Conservation (phyloP, 108 stramenopile genomes). For the Fragilaria crotonensis region DNA sequence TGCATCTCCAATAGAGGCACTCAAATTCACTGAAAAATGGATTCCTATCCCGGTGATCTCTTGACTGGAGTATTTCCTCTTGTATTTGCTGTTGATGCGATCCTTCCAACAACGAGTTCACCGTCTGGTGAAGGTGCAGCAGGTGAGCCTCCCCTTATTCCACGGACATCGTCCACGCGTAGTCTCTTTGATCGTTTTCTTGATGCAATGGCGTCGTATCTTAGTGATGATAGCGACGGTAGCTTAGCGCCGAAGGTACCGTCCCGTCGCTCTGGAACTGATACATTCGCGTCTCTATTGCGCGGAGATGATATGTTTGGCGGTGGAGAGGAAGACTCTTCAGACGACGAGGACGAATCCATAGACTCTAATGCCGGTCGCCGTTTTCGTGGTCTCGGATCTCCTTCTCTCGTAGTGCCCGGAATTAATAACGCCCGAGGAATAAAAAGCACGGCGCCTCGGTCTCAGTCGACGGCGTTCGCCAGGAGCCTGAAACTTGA, state of each 20-base stretch:
- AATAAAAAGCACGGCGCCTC: not conserved
- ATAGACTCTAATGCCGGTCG: not conserved
- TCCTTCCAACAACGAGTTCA: conserved; percentile 1
- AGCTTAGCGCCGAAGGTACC: not conserved
- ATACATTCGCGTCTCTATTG: not conserved
- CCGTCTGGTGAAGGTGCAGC: not conserved
- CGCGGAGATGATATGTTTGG: not conserved
- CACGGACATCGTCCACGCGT: conserved; percentile 3
- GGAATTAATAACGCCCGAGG: not conserved
- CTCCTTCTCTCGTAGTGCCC: not conserved
- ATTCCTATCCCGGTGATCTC: conserved; percentile 39
- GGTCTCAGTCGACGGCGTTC: conserved; percentile 15
- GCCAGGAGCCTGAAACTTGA: conserved; percentile 30
- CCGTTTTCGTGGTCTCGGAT: not conserved
- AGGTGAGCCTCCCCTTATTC: not conserved
- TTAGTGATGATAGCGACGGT: conserved; percentile 15
- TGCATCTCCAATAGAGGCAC: too few species aligned
- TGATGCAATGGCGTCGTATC: conserved; percentile 38
- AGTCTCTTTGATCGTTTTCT: conserved; percentile 47
- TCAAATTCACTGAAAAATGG: conserved; percentile 19
- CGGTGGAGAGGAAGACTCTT: not conserved
- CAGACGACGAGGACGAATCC: conserved; percentile 5
- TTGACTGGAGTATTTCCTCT: conserved; percentile 47
- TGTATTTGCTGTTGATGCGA: conserved; percentile 57
- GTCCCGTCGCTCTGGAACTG: not conserved